Conservation (phyloP, 1,284 basidiomycete genomes). For the Trichosporon sp. region DNA sequence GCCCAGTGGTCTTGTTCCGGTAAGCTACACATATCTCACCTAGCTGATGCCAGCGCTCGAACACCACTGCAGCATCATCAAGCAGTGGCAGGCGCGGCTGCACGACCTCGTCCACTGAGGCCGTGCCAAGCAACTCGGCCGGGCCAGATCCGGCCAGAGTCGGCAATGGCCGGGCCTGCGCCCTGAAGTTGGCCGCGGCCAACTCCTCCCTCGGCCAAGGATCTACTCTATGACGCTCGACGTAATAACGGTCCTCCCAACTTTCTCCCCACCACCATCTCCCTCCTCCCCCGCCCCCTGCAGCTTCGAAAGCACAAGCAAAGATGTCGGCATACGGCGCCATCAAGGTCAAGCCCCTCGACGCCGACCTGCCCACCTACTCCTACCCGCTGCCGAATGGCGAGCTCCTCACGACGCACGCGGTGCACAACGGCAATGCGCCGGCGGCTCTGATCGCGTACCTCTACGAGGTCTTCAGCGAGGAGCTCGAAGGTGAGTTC, state of each 20-base stretch:
- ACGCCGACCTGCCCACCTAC: conserved; percentile 46
- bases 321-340: conserved; percentile 53
- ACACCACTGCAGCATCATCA: background rate
- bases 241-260: background rate
- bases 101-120: background rate
- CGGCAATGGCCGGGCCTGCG: background rate
- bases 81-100: background rate
- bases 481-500: conserved; percentile 60
- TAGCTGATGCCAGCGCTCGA: conserved; percentile 9
- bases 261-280: background rate
- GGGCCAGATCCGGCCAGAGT: background rate
- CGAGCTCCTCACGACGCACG: conserved; percentile 56
- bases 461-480: conserved; percentile 63
- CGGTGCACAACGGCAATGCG: conserved; percentile 58
- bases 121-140: background rate
- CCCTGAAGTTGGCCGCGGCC: conserved; percentile 2
- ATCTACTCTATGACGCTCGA: background rate
- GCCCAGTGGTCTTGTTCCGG: conserved; percentile 13
- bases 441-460: conserved; percentile 58
- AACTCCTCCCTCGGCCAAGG: background rate
- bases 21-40: background rate
- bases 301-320: background rate
- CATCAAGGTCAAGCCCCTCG: conserved; percentile 38
- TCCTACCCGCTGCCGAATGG: conserved; percentile 36
- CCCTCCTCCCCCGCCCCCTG: background rate